Base-by-base conservation (phyloP, 805 yeast species). In the Clavispora phyllophila region DNA sequence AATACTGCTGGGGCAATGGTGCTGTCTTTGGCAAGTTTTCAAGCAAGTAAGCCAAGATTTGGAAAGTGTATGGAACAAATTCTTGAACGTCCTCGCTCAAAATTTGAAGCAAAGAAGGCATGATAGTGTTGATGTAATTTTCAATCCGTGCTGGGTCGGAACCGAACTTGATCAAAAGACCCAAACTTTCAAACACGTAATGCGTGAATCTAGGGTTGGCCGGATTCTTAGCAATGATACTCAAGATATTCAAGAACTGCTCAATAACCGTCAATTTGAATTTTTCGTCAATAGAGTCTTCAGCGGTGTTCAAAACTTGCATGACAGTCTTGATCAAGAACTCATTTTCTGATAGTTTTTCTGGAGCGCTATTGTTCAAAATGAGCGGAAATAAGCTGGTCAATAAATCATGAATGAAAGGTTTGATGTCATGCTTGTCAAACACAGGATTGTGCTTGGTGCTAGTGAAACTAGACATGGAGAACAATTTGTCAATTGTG, bases 191-290 rank as follows among this genome's bases (percentile, higher is more conserved):
- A 61, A 93, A 93, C 4, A 86, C 73, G 58, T 82, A 95, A 63
- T 93, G 99, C 6, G 89, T 78, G 57, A 93, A 93, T 54, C 83
- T 79, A 35, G 99, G 99, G 64, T 93, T 93, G 5, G 98, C 87
- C 5, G 99, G 99, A 56, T 93, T 93, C 53, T 81, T 82, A 19
- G 89, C 71, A 42, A 90, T 88, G 13, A 80, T 77, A 13, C 72
- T 73, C 38, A 90, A 72, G 37, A 93, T 85, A 40, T 75, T 69
- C 36, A 90, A 64, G 34, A 91, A 68, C 58, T 90, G 90, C 26
- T 75, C 72, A 28, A 87, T 67, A 20, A 76, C 59, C 5, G 79
- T 75, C 13, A 69, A 53, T 36, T 76, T 66, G 41, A 75, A 66
- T 5, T 66, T 57, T 27, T 54, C 51, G 27, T 62, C 62, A n/a